Evolutionary conservation across 768 basidiomycete species (phyloP).

Genomic region (Saitozyma podzolica): DNA sequence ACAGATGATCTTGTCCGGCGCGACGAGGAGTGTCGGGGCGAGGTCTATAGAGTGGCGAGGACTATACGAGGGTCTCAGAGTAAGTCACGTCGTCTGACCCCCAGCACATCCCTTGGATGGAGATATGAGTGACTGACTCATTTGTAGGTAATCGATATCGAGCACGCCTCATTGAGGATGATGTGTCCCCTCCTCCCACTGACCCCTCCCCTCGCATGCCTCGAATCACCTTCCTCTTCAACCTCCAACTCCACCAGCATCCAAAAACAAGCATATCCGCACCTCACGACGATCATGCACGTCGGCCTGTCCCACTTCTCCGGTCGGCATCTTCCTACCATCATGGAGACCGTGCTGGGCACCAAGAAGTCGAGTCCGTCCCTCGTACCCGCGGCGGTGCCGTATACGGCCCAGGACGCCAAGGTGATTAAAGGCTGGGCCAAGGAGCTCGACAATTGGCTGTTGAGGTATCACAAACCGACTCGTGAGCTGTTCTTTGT

Average conservation of each 20-base stretch:
- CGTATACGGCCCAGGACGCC: background rate
- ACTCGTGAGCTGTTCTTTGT: background rate
- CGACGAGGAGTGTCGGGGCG: background rate
- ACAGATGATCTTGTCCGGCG: slow-evolving; percentile 6
- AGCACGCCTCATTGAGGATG: slow-evolving; percentile 11
- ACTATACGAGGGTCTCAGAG: slow-evolving; percentile 12
- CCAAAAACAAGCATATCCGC: background rate
- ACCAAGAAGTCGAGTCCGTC: background rate
- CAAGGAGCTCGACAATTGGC: slow-evolving; percentile 9
- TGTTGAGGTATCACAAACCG: background rate
- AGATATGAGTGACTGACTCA: too few species aligned
- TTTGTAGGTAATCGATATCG: slow-evolving; percentile 8
- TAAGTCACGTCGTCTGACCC: background rate
- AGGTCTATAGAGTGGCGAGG: slow-evolving; percentile 6
- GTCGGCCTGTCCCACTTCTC: slow-evolving; percentile 6
- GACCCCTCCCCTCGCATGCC: background rate
- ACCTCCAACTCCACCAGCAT: background rate
- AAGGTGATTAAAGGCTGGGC: slow-evolving; percentile 9
- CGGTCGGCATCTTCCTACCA: slow-evolving; percentile 1
- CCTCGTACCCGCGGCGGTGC: background rate
- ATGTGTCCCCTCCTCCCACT: slow-evolving; percentile 8
- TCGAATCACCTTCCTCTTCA: background rate
- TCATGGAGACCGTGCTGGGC: slow-evolving; percentile 6
- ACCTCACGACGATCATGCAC: slow-evolving; percentile 13
- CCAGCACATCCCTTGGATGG: background rate